Base-by-base conservation (phyloP, 2,329 filamentous ascomycete genomes). In the Trichoderma asperellum region DNA sequence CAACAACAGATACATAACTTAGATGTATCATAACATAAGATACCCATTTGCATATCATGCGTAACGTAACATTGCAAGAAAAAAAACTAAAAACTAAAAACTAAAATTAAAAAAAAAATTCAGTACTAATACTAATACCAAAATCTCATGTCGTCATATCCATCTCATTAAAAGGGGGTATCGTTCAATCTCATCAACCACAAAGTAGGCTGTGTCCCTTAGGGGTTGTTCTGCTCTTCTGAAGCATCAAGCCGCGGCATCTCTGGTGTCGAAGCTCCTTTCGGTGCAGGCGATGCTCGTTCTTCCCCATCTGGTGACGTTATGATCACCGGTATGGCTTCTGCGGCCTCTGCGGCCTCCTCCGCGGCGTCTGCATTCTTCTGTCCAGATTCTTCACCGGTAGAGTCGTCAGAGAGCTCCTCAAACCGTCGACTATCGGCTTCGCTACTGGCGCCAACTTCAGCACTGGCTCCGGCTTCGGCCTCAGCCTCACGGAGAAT, bases 401-500 rank as follows among this genome's bases (percentile, higher is more conserved):
- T 74, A 49, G 80, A 82, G 69, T 86, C 83, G 66, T 86, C 84
- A 0, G 84, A 81, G 7, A 86, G 79, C 73, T 86, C 84, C 73
- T 86, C 84, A 55, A 86, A 79, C 29, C 83, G 79, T 34, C 78
- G 74, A 68, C 76, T 75, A 14, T 66, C 73, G 14, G 69, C 73
- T 53, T 67, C 73, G 11, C 70, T 73, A 40, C 79, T 80, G 1
- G 76, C 74, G 12, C 77, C 79, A 1, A 78, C 73, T 64, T 81
- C 37, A 43, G 16, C 32, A 32, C 32, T 32, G 32, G 32, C 32
- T 2, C 32, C 32, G 5, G 32, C 16, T 43, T 43, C 40, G 7
- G 24, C 24, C 24, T 18, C 16, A 2, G 16, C 81, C 75, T 88
- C 86, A 62, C 79, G 88, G 76, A 91, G 90, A 14, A 98, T 87